Base-by-base conservation (phyloP, 108 stramenopile species). In the Cyclotella sp. region DNA sequence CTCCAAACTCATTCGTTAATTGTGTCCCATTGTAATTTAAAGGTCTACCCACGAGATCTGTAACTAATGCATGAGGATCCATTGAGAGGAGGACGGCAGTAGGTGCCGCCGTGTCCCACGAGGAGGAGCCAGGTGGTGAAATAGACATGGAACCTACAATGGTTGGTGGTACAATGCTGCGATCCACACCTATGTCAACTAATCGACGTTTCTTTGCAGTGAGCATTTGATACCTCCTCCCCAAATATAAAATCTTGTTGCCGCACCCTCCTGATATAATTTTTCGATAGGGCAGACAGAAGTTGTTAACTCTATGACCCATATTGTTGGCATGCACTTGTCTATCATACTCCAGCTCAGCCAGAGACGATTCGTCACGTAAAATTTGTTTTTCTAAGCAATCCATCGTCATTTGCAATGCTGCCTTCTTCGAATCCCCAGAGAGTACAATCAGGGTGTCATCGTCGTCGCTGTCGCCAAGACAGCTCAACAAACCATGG, bases 61-160 rank as follows among this genome's bases (percentile, higher is more conserved):
- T 85, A 29, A 84, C 80, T 24, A 76, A 39, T 34, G 80, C 81
- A 28, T 83, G 45, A 34, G 87, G 84, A 67, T 85, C 66, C 14
- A 83, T 72, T 22, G 84, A 73, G 16, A 87, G 73, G 53, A 81
- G 53, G 22, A 81, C 68, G 26, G 81, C 81, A 29, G 81, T 78
- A 42, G 81, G 81, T 42, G 76, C 76, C 13, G 81, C 81, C 60
- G 81, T 82, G 61, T 82, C 81, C 81, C 81, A 82, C 0, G 81
- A 82, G 18, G 77, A 82, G 15, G 81, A 78, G 39, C 81, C 81
- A 52, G 77, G 71, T 57, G 81, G 81, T 14, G 71, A 70, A 67
- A 82, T 41, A 29, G 81, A 70, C 24, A 82, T 82, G 11, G 81
- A 62, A 28, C 77, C 81, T 9, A 74, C 68, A 46, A 63, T 75